Percentiles rank a stretch among this genome's conserved stretches.
phyloP scores from a whole-genome alignment of 805 yeast genomes.

The Komagataella pseudopastoris region DNA sequence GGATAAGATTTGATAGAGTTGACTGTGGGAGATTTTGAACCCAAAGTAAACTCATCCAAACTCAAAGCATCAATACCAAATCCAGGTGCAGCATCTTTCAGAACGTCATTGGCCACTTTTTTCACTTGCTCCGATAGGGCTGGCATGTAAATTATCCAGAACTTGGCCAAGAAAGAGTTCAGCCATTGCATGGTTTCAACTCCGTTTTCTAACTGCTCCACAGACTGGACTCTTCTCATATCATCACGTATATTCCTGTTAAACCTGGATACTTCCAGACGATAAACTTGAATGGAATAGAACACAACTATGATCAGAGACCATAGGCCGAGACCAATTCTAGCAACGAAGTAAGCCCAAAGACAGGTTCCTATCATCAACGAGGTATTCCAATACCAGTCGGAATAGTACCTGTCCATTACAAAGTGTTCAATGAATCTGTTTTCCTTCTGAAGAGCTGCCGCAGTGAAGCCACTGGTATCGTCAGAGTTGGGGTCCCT shows the following conservation, averaged over 20 bases:
- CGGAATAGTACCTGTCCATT: conserved; percentile 55
- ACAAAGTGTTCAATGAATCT: conserved; percentile 42
- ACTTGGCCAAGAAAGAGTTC: conserved; percentile 62
- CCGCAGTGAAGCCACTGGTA: conserved; percentile 4
- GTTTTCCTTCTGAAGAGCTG: conserved; percentile 8
- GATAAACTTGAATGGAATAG: conserved; percentile 52
- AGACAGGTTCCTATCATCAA: conserved; percentile 57
- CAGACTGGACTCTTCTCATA: conserved; percentile 49
- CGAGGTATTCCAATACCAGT: conserved; percentile 58
- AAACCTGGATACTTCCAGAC: conserved; percentile 64
- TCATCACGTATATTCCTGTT: conserved; percentile 67
- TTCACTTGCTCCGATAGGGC: conserved; percentile 66
- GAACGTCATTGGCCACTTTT: conserved; percentile 50
- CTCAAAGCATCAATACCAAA: conserved; percentile 66
- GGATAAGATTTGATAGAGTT: conserved; percentile 64
- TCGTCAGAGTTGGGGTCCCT: conserved; percentile 12
- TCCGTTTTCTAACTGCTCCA: conserved; percentile 46
- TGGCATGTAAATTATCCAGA: conserved; percentile 86
- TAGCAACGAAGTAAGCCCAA: conserved; percentile 56
- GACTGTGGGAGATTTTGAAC: conserved; percentile 69
- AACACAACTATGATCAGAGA: conserved; percentile 46
- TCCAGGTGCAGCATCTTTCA: conserved; percentile 69
- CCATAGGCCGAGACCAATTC: conserved; percentile 50
- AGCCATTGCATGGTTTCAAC: conserved; percentile 75
- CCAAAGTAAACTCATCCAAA: conserved; percentile 67